A percentile compares a stretch with the other conserved stretches of the same genome.
Evolutionary conservation across 495 filamentous ascomycete genomes (phyloP).

Genomic region (Immersiella caudata): DNA sequence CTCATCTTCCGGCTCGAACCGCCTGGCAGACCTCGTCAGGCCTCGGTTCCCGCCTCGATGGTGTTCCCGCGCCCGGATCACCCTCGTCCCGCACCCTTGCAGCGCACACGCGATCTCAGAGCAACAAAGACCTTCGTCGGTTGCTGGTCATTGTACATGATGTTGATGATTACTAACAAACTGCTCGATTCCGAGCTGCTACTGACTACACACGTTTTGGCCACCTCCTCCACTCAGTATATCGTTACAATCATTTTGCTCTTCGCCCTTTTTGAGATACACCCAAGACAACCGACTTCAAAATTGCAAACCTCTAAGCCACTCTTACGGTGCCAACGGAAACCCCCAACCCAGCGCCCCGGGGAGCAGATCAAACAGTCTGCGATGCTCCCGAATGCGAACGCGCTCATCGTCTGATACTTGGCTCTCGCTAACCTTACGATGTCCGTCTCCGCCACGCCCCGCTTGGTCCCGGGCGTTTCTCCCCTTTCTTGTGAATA

Average conservation of each 20-base stretch:
- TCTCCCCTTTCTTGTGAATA: constrained; percentile 17
- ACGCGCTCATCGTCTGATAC: constrained; percentile 17
- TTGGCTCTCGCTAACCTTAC: constrained; percentile 19
- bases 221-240: constrained; percentile 5
- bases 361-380: constrained; percentile 39
- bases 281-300: neutral
- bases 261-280: neutral
- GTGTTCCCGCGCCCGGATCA: constrained; percentile 33
- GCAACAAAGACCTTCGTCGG: neutral
- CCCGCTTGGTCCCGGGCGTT: constrained; percentile 16
- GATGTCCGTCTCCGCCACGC: constrained; percentile 11
- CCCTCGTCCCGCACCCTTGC: constrained; percentile 25
- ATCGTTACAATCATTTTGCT: constrained; percentile 20
- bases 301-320: constrained; percentile 8
- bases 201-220: neutral
- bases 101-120: constrained; percentile 8
- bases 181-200: neutral
- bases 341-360: constrained; percentile 27
- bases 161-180: neutral
- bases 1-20: constrained; percentile 21
- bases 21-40: constrained; percentile 2
- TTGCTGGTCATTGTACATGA: neutral
- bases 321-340: constrained; percentile 4
- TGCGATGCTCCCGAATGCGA: constrained; percentile 27
- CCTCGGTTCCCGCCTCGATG: constrained; percentile 27